Conservation (phyloP, 257 asterid species). For the Haberlea rhodopensis region DNA sequence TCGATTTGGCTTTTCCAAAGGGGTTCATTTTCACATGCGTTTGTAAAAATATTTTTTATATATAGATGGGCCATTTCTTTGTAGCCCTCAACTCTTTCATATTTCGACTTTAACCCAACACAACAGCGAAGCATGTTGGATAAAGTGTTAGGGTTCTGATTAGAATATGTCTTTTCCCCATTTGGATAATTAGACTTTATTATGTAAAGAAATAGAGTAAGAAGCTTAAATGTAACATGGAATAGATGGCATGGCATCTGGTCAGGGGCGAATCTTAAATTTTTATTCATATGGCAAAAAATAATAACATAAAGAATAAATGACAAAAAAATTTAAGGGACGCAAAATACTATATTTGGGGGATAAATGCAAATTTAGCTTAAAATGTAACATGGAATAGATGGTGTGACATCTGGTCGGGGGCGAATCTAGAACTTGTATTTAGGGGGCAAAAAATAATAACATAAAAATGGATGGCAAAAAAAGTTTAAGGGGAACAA, state of each 20-base stretch:
- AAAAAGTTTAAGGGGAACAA: too few relatives aligned
- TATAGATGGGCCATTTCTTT: background rate
- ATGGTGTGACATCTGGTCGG: constrained; percentile 15
- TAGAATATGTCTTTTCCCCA: background rate
- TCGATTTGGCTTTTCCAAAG: background rate
- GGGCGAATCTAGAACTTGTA: too few relatives aligned
- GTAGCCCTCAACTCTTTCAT: background rate
- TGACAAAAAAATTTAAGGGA: too few relatives aligned
- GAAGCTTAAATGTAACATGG: constrained; percentile 2
- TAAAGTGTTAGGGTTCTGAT: constrained; percentile 2
- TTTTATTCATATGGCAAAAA: too few relatives aligned
- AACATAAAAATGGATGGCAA: too few relatives aligned
- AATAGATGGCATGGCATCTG: constrained; percentile 7
- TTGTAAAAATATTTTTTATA: background rate
- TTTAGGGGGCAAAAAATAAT: too few relatives aligned
- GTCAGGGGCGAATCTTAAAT: too few relatives aligned
- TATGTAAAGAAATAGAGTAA: background rate
- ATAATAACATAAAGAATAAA: too few relatives aligned
- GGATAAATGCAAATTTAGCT: too few relatives aligned
- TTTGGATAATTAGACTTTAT: background rate
- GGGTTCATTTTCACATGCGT: constrained; percentile 3
- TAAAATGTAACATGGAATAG: background rate
- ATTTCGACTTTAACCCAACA: constrained; percentile 17
- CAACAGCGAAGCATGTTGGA: constrained; percentile 8
- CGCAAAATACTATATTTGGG: too few relatives aligned